These are phyloP conservation scores for Aspergillus fumigatiaffinis DNA, from an alignment of 2,329 filamentous ascomycete genomes.

Conservation along the genomic window DNA sequence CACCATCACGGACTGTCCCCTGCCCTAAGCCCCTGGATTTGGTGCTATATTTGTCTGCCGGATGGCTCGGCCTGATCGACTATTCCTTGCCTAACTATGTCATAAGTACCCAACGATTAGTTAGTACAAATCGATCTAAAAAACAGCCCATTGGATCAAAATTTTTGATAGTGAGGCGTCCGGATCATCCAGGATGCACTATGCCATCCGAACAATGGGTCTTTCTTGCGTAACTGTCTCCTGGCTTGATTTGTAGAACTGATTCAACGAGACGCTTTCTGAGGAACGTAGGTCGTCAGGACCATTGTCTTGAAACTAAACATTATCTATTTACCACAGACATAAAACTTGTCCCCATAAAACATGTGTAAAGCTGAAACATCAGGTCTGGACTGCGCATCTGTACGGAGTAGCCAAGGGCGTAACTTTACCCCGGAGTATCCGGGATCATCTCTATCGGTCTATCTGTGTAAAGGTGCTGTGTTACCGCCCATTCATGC, in stretches of 20 bases:
- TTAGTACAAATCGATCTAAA: no score
- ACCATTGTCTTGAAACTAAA: neutral
- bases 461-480: neutral
- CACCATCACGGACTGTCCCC: neutral
- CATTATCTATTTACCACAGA: neutral
- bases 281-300: neutral
- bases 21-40: neutral
- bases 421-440: neutral
- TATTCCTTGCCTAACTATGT: neutral
- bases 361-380: neutral
- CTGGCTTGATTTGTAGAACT: neutral
- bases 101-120: no score
- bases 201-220: neutral
- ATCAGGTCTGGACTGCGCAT: neutral
- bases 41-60: neutral
- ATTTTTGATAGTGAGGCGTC: neutral
- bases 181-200: neutral
- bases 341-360: neutral
- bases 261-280: neutral
- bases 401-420: neutral
- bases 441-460: neutral
- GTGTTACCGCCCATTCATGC: constrained; percentile 12
- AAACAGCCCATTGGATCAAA: no score
- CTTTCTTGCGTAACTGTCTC: neutral
- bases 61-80: neutral